Evolutionary conservation across 805 yeast genomes (phyloP).

Genomic region (Lachancea meyersii): DNA sequence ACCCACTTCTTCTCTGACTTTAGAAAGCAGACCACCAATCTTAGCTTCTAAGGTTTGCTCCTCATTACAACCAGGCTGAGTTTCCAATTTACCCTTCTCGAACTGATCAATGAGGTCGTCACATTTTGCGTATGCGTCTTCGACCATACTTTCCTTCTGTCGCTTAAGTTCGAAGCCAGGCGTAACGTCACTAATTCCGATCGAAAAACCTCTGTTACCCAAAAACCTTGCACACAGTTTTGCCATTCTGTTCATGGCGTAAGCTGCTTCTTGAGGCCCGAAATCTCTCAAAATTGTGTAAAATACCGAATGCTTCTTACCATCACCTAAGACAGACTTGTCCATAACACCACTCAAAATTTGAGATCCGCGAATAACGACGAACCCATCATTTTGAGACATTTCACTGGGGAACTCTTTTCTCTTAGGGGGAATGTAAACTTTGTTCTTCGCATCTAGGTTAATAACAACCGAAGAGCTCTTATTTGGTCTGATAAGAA

Average conservation of each 20-base stretch:
- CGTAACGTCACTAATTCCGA: conserved; percentile 95
- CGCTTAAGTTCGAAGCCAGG: conserved; percentile 74
- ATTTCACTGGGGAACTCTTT: conserved; percentile 75
- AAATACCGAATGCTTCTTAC: conserved; percentile 94
- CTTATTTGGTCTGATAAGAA: conserved; percentile 78
- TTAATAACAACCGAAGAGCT: conserved; percentile 77
- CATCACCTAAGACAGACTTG: conserved; percentile 92
- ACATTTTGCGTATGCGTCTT: conserved; percentile 82
- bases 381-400: conserved; percentile 97
- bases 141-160: conserved; percentile 83
- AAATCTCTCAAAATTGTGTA: conserved; percentile 92
- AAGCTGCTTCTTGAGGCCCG: conserved; percentile 94
- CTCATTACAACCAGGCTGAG: conserved; percentile 98
- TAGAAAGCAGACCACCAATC: conserved; percentile 91
- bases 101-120: conserved; percentile 79
- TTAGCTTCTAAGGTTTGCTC: conserved; percentile 97
- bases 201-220: conserved; percentile 94
- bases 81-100: conserved; percentile 82
- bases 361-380: conserved; percentile 82
- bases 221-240: conserved; percentile 91
- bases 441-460: conserved; percentile 90
- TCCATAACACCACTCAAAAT: conserved; percentile 94
- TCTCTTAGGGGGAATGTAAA: conserved; percentile 67
- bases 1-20: conserved; percentile 98
- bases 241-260: conserved; percentile 99